phyloP scores from a whole-genome alignment of 352 stramenopile genomes.

The Globisporangium canariense region DNA sequence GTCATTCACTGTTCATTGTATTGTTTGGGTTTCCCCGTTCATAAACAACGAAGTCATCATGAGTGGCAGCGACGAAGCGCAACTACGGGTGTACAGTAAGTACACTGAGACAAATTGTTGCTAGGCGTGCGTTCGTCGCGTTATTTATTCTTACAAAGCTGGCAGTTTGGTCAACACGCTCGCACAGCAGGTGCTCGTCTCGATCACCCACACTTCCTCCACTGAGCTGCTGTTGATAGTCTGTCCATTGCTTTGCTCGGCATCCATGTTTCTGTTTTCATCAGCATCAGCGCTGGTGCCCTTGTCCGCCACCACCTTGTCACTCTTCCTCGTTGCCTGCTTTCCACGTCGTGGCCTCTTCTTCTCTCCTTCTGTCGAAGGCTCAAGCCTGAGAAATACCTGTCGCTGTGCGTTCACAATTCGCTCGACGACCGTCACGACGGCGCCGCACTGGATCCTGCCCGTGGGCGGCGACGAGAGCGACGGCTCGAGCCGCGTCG shows the following conservation, averaged over 20 bases:
- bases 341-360: background rate
- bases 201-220: slow-evolving; percentile 55
- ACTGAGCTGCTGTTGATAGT: background rate
- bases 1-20: background rate
- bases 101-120: too few species aligned
- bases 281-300: background rate
- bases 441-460: slow-evolving; percentile 49
- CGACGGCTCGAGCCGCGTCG: slow-evolving; percentile 51
- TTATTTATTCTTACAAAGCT: background rate
- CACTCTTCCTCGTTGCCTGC: background rate
- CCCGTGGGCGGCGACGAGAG: slow-evolving; percentile 54
- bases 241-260: background rate
- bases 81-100: too few species aligned
- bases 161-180: slow-evolving; percentile 63
- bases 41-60: background rate
- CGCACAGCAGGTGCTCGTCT: slow-evolving; percentile 74
- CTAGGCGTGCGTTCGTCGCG: background rate
- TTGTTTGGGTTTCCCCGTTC: background rate
- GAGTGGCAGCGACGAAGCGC: too few species aligned
- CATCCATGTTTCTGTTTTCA: background rate
- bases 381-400: slow-evolving; percentile 48
- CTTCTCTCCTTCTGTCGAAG: background rate
- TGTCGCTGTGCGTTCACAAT: slow-evolving; percentile 60
- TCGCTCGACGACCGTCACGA: slow-evolving; percentile 52
- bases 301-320: background rate